Percentiles rank a stretch among this genome's conserved stretches.
These are phyloP conservation scores for Tylopilus sp. DNA, from an alignment of 768 basidiomycete species.

Conservation along the genomic window DNA sequence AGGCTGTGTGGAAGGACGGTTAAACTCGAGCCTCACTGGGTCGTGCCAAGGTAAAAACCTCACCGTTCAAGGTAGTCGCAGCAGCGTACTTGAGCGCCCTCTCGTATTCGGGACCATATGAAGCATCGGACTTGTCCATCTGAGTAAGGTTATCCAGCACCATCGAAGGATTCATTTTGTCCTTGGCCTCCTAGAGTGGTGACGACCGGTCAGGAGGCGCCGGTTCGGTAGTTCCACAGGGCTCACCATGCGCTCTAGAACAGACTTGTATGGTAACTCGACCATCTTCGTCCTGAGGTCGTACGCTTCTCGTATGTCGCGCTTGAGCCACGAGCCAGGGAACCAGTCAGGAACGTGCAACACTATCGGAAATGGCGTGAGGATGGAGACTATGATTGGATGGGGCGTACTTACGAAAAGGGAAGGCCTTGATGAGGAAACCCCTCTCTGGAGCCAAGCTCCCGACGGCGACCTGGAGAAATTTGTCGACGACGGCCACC, in stretches of 20 bases:
- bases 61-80: neutral
- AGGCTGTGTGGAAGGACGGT: neutral
- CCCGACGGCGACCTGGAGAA: neutral
- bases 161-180: neutral
- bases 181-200: neutral
- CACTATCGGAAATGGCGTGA: neutral
- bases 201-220: neutral
- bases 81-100: neutral
- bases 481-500: neutral
- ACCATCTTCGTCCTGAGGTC: neutral
- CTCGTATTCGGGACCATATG: neutral
- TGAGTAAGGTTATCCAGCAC: neutral
- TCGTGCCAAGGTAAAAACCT: neutral
- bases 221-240: too few species aligned
- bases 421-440: neutral
- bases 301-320: neutral
- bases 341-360: neutral
- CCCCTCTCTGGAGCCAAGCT: neutral
- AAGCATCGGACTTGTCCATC: neutral
- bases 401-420: neutral
- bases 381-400: neutral
- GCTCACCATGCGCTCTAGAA: neutral
- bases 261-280: neutral
- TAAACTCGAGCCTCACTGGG: neutral
- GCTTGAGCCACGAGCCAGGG: neutral